Conservation (phyloP, 768 basidiomycete genomes). For the Kwoniella shandongensis region DNA sequence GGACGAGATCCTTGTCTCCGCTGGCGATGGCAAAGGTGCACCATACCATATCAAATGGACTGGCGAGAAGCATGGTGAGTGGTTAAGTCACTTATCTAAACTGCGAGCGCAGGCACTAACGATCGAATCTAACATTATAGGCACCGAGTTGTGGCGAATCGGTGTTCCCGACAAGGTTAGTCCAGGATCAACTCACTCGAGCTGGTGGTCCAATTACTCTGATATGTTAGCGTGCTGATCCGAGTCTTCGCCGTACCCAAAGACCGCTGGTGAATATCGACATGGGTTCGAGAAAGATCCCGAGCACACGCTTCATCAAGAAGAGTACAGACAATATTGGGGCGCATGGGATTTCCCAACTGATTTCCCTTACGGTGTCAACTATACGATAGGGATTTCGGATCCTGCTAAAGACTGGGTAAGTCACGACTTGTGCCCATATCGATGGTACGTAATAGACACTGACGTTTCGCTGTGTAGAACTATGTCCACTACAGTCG, state of each 20-base stretch:
- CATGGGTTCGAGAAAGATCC: slow-evolving; percentile 33
- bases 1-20: slow-evolving; percentile 24
- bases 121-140: too few relatives aligned
- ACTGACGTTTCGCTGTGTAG: slow-evolving; percentile 1
- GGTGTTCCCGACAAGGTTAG: slow-evolving; percentile 35
- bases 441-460: too few relatives aligned
- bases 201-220: background rate
- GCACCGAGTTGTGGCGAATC: slow-evolving; percentile 33
- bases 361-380: slow-evolving; percentile 39
- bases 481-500: slow-evolving; percentile 9
- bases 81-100: background rate
- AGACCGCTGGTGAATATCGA: slow-evolving; percentile 32
- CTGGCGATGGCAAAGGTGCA: slow-evolving; percentile 11
- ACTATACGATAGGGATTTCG: slow-evolving; percentile 31
- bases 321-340: slow-evolving; percentile 38
- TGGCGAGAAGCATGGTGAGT: slow-evolving; percentile 16
- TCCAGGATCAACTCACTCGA: background rate
- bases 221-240: too few relatives aligned
- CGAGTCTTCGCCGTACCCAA: too few relatives aligned
- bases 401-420: slow-evolving; percentile 23
- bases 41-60: slow-evolving; percentile 15
- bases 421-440: too few relatives aligned
- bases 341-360: slow-evolving; percentile 35
- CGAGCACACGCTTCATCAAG: slow-evolving; percentile 27
- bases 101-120: too few relatives aligned